phyloP scores from a whole-genome alignment of 352 stramenopile genomes.

The Pythium rhizo-oryzae region DNA sequence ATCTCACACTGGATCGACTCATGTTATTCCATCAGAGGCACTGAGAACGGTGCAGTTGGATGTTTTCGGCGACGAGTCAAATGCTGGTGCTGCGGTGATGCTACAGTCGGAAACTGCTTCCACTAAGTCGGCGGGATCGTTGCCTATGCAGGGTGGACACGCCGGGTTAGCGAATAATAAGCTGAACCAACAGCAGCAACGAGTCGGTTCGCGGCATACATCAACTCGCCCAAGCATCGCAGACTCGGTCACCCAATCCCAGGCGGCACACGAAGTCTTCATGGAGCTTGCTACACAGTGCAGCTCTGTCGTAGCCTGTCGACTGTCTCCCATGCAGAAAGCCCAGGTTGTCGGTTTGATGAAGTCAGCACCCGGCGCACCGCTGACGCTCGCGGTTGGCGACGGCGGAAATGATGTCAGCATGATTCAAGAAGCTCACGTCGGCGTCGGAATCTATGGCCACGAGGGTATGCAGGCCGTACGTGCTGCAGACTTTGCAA shows the following conservation, averaged over 20 bases:
- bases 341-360: conserved; percentile 95
- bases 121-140: conserved; percentile 50
- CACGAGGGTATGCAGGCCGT: conserved; percentile 96
- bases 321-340: conserved; percentile 92
- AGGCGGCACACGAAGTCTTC: conserved; percentile 64
- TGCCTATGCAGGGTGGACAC: conserved; percentile 20
- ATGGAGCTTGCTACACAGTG: conserved; percentile 89
- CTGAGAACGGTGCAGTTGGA: conserved; percentile 26
- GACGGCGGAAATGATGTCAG: conserved; percentile 99
- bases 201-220: conserved; percentile 37
- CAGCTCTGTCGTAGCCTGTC: conserved; percentile 85
- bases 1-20: conserved; percentile 2
- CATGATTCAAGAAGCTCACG: conserved; percentile 99
- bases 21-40: conserved; percentile 23
- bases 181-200: conserved; percentile 19
- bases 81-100: conserved; percentile 11
- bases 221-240: conserved; percentile 42
- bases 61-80: conserved; percentile 33
- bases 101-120: conserved; percentile 42
- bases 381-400: conserved; percentile 95
- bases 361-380: conserved; percentile 66
- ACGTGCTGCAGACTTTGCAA: conserved; percentile 83
- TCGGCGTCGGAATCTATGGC: conserved; percentile 98
- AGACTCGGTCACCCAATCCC: conserved; percentile 25
- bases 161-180: not conserved